Evolutionary conservation across 306 rosid genomes (phyloP), one percentile per base, ranked within the genome.

Genomic region (Betula pendula): DNA sequence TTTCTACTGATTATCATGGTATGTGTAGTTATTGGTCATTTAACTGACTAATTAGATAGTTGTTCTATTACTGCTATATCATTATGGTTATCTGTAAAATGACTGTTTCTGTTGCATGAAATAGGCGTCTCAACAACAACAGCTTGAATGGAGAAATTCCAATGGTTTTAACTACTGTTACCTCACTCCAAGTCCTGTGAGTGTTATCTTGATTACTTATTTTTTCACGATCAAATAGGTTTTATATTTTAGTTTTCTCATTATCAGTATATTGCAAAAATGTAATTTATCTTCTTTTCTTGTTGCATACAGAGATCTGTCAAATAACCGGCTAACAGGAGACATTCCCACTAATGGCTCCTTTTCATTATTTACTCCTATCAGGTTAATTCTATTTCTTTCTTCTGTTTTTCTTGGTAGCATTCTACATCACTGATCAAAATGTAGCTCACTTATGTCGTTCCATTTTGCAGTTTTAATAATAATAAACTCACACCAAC

Each of bases 111-210:
- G 29, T 78, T 56, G 82, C 68, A 31, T 70, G 74, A 76, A 82
- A 84, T 76, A 96, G 99, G 93, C 99, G 99, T 87, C 98, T 96
- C 78, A 92, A 91, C 82, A 96, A 93, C 86, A 96, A 93, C 90
- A 88, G 12, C 86, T 88, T 96, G 87, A 5, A 81, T 0, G 99
- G 94, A 77, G 6, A 3, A 50, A 96, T 96, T 86, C 97, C 99
- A 29, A 0, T 25, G 58, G 6, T 82, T 33, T 86, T 96, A 87
- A 93, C 99, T 31, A 73, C 1, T 0, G 81, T 91, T 78, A 0
- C 0, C 8, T 80, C 97, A 27, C 85, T 96, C 76, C 97, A 92
- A 91, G 99, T 96, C 84, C 89, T 96, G 99, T 96, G 85, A 96
- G 99, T 91, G 73, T 75, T 76, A 22, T 47, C 73, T 55, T 50